Evolutionary conservation across 306 rosid species (phyloP).

Genomic region (Inga leiocalycina): DNA sequence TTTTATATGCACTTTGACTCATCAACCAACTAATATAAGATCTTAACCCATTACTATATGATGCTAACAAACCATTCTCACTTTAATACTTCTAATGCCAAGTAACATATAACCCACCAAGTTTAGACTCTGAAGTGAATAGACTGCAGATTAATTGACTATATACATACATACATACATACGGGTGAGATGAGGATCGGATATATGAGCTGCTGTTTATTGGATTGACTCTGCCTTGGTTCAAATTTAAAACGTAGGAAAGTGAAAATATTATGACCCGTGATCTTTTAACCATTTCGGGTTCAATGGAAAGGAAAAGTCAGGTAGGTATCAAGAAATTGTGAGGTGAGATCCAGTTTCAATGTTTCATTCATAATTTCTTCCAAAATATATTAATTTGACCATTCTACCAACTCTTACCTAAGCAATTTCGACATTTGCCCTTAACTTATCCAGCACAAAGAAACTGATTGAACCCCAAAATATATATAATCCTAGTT

Average conservation of each 20-base stretch:
- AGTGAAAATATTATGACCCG: not conserved
- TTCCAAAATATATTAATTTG: not conserved
- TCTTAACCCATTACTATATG: no score
- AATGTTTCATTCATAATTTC: constrained; percentile 13
- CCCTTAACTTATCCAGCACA: not conserved
- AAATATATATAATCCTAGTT: not conserved
- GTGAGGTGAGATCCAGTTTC: not conserved
- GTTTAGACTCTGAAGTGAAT: no score
- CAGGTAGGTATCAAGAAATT: constrained; percentile 23
- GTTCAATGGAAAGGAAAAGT: not conserved
- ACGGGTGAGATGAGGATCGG: no score
- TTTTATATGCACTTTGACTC: no score
- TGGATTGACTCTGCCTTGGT: no score
- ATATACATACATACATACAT: no score
- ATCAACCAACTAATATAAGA: no score
- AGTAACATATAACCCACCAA: no score
- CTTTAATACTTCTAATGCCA: no score
- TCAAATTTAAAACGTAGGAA: not conserved
- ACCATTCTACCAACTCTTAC: constrained; percentile 24
- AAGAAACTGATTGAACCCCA: not conserved
- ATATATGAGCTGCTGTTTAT: no score
- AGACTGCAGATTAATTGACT: no score
- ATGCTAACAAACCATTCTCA: no score
- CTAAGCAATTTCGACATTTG: constrained; percentile 13
- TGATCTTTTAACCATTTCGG: not conserved